Conservation (phyloP, 352 stramenopile species). For the Globisporangium lucens region DNA sequence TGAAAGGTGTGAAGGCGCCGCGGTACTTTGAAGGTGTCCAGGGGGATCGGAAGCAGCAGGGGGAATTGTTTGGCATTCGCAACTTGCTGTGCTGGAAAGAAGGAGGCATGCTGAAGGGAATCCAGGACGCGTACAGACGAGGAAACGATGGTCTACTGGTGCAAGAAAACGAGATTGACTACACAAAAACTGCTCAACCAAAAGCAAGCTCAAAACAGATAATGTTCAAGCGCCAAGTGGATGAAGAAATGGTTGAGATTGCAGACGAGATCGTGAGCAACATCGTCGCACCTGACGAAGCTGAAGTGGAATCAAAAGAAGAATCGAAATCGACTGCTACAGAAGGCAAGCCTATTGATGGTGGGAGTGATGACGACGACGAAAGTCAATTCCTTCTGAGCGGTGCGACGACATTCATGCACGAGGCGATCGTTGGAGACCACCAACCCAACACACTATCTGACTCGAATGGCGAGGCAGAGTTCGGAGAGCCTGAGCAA, state of each 20-base stretch:
- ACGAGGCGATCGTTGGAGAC: slow-evolving; percentile 19
- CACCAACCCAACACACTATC: not conserved
- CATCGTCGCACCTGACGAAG: slow-evolving; percentile 7
- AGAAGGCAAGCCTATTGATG: not conserved
- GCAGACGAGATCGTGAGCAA: slow-evolving; percentile 17
- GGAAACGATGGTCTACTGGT: slow-evolving; percentile 52
- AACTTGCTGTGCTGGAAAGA: slow-evolving; percentile 79
- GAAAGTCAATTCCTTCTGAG: slow-evolving; percentile 5
- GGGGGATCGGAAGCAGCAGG: slow-evolving; percentile 64
- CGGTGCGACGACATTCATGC: slow-evolving; percentile 12
- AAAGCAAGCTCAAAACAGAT: slow-evolving; percentile 1
- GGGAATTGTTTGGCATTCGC: slow-evolving; percentile 73
- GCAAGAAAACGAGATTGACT: slow-evolving; percentile 54
- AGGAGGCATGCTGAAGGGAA: slow-evolving; percentile 67
- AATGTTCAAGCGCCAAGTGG: slow-evolving; percentile 6
- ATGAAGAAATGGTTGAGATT: slow-evolving; percentile 24
- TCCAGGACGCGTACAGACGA: slow-evolving; percentile 66
- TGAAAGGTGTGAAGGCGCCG: slow-evolving; percentile 63
- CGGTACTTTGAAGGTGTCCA: slow-evolving; percentile 83
- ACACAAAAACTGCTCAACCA: slow-evolving; percentile 20
- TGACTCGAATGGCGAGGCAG: not conserved
- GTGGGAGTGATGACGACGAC: slow-evolving; percentile 7
- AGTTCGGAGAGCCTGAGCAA: slow-evolving; percentile 2
- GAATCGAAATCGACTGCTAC: not conserved
- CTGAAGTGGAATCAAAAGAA: not conserved